phyloP scores from a whole-genome alignment of 768 basidiomycete genomes.

The Lactarius tabidus region DNA sequence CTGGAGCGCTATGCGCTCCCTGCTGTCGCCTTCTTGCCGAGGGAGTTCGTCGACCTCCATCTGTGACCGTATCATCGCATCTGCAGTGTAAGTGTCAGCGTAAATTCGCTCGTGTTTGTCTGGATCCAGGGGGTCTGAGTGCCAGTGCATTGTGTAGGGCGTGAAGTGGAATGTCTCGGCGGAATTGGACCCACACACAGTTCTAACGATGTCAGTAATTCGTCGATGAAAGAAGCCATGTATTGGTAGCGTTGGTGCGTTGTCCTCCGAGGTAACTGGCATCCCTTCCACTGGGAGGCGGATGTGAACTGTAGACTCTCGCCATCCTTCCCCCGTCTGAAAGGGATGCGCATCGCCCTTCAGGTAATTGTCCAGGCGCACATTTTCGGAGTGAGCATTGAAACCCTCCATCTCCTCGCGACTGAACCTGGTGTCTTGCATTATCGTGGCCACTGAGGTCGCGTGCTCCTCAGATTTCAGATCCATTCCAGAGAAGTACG shows the following conservation, averaged over 20 bases:
- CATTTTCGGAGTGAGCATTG: not conserved
- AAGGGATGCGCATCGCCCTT: not conserved
- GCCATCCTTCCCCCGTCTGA: not conserved
- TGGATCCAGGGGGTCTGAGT: too few relatives aligned
- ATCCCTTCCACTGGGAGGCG: not conserved
- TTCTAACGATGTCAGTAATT: not conserved
- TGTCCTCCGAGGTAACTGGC: not conserved
- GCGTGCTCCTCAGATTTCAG: too few relatives aligned
- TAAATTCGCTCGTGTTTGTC: too few relatives aligned
- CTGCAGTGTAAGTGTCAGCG: too few relatives aligned
- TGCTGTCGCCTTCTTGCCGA: too few relatives aligned
- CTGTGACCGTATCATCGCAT: too few relatives aligned
- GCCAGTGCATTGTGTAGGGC: not conserved
- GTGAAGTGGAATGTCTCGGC: not conserved
- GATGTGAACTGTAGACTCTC: not conserved
- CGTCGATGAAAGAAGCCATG: not conserved
- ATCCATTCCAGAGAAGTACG: not conserved
- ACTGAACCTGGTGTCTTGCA: not conserved
- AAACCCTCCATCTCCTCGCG: not conserved
- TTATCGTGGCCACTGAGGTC: not conserved
- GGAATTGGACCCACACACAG: not conserved
- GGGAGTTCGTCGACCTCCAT: too few relatives aligned
- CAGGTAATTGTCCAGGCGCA: not conserved
- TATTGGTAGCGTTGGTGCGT: not conserved
- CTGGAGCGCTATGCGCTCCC: too few relatives aligned